phyloP scores from a whole-genome alignment of 1,284 basidiomycete species.

The Ganoderma meredithae region DNA sequence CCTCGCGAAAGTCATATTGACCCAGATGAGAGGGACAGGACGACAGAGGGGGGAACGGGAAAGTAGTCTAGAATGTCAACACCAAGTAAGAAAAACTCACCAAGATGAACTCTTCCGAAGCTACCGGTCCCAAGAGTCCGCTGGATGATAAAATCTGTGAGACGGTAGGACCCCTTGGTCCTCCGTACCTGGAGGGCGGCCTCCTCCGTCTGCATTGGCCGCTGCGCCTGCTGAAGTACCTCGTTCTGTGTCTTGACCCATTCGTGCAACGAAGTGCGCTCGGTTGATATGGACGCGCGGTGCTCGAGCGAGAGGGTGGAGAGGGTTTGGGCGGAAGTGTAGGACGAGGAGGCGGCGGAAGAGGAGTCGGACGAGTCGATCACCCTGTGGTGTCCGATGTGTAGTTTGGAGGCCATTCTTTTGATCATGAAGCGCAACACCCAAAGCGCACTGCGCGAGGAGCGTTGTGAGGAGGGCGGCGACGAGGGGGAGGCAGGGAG shows the following conservation, averaged over 20 bases:
- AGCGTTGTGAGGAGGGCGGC: constrained; percentile 11
- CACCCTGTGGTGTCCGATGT: constrained; percentile 34
- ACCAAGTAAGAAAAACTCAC: constrained; percentile 47
- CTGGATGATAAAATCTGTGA: constrained; percentile 78
- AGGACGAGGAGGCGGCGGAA: constrained; percentile 35
- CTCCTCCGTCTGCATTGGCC: constrained; percentile 9
- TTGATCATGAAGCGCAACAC: constrained; percentile 45
- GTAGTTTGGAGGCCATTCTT: constrained; percentile 53
- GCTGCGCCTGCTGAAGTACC: constrained; percentile 20
- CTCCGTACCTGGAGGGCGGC: constrained; percentile 41
- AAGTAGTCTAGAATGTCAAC: constrained; percentile 10
- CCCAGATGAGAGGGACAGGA: not conserved
- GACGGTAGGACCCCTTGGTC: constrained; percentile 71
- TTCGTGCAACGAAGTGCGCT: constrained; percentile 63
- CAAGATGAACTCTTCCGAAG: constrained; percentile 94
- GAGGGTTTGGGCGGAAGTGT: constrained; percentile 21
- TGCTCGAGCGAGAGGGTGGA: constrained; percentile 45
- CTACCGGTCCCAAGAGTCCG: constrained; percentile 92
- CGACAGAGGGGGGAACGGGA: not conserved
- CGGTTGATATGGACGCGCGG: constrained; percentile 69
- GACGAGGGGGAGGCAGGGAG: constrained; percentile 12
- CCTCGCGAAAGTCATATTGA: not conserved
- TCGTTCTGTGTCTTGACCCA: constrained; percentile 46
- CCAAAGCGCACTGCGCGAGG: constrained; percentile 25
- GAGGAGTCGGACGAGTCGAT: constrained; percentile 32